Conservation (phyloP, 2,329 filamentous ascomycete genomes). For the Knufia fluminis region DNA sequence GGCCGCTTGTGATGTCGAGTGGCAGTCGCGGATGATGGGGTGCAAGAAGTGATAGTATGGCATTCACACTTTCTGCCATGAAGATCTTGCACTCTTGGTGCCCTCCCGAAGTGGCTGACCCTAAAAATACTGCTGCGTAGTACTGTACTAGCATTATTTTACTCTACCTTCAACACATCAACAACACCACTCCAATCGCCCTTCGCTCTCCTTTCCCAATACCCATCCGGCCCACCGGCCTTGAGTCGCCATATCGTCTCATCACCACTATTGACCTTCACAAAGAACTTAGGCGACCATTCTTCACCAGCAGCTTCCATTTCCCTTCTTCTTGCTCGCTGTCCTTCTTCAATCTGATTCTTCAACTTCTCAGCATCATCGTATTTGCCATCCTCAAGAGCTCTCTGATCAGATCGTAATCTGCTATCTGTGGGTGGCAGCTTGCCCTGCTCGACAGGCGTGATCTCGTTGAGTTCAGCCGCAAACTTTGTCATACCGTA, state of each 20-base stretch:
- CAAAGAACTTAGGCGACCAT: conserved; percentile 78
- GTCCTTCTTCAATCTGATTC: conserved; percentile 72
- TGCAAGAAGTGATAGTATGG: too few relatives aligned
- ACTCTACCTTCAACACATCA: conserved; percentile 42
- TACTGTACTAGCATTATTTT: too few relatives aligned
- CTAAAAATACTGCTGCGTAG: too few relatives aligned
- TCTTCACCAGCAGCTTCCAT: conserved; percentile 65
- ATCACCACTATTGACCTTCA: conserved; percentile 47
- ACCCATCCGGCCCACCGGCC: conserved; percentile 71
- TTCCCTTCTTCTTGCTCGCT: conserved; percentile 63
- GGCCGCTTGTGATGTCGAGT: too few relatives aligned
- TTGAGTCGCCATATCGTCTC: conserved; percentile 66
- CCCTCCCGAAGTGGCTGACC: too few relatives aligned
- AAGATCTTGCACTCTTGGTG: too few relatives aligned
- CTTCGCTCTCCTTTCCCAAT: conserved; percentile 77
- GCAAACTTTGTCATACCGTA: conserved; percentile 88
- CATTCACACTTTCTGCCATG: too few relatives aligned
- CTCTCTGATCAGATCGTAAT: conserved; percentile 76
- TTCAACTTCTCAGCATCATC: conserved; percentile 81
- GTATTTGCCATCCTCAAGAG: conserved; percentile 70
- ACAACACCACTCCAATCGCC: conserved; percentile 56
- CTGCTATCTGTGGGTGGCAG: conserved; percentile 75
- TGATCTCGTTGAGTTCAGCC: conserved; percentile 78
- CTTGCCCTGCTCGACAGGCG: conserved; percentile 62
- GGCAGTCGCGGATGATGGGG: too few relatives aligned